Evolutionary conservation across 2,329 filamentous ascomycete genomes (phyloP).

Genomic region (Fonsecaea erecta): DNA sequence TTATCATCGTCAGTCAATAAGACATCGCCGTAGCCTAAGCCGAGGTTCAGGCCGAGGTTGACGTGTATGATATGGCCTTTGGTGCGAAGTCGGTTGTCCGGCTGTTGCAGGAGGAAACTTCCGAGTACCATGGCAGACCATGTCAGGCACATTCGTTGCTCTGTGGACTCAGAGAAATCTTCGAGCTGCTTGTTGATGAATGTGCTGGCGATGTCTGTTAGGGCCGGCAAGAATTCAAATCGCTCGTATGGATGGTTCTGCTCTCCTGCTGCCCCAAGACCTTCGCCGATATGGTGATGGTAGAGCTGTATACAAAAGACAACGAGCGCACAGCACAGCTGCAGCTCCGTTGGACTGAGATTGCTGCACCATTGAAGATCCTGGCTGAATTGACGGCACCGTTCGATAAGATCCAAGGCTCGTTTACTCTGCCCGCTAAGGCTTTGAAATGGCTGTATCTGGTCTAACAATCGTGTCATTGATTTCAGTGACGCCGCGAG

Average conservation of each 20-base stretch:
- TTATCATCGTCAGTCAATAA: not conserved
- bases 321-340: slow-evolving; percentile 22
- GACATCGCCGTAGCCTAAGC: not conserved
- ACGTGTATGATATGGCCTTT: slow-evolving; percentile 29
- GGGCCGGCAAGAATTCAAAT: not conserved
- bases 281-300: not conserved
- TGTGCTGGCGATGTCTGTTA: slow-evolving; percentile 18
- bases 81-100: slow-evolving; percentile 13
- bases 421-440: not conserved
- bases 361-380: slow-evolving; percentile 8
- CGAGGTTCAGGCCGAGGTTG: slow-evolving; percentile 12
- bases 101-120: slow-evolving; percentile 16
- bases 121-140: slow-evolving; percentile 26
- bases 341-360: slow-evolving; percentile 15
- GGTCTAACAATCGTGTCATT: not conserved
- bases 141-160: slow-evolving; percentile 7
- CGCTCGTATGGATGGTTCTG: not conserved
- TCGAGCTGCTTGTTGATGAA: slow-evolving; percentile 26
- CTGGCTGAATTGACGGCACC: slow-evolving; percentile 11
- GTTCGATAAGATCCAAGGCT: not conserved
- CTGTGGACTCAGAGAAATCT: slow-evolving; percentile 3
- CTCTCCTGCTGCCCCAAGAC: not conserved
- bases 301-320: slow-evolving; percentile 18
- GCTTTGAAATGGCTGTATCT: no score
- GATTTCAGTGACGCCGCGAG: not conserved